Evolutionary conservation across 257 asterid species (phyloP), one percentile per base, ranked within the genome.

Genomic region (Craterostigma plantagineum): DNA sequence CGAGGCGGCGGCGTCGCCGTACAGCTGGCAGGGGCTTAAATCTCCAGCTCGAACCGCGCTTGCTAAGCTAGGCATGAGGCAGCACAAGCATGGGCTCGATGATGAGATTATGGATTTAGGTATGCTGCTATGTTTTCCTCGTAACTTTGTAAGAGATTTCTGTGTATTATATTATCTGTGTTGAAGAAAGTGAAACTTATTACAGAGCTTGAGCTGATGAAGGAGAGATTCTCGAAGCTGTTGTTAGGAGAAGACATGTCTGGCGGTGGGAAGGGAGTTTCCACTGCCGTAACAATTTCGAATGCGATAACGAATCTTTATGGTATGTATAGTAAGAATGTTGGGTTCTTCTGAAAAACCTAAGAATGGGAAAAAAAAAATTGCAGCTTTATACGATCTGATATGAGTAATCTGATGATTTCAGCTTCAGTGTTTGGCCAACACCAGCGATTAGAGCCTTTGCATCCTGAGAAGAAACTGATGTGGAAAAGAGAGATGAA

Each of bases 211-310:
- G 95, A 83, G 52, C 43, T 77, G 91, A 90, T 90, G 95, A 90
- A 79, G 62, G 94, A 90, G 69, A 70, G 86, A 53, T 83, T 79
- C 61, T 75, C 99, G 18, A 72, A 63, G 75, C 66, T 90, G 54
- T 50, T 90, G 45, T 48, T 90, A 10, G 99, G 99, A 14, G 87
- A 79, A 38, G 99, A 90, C 63, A 83, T 83, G 92, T 83, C 95
- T 49, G 99, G 99, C 43, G 50, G 92, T 51, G 99, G 91, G 2
- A 83, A 74, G 65, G 95, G 98, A 0, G 95, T 79, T 2, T 64
- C 71, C 56, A 68, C 84, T 38, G 87, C 94, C 39, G 76, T 77
- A 1, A 60, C 99, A 8, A 75, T 87, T 49, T 87, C 98, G 43
- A 77, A 82, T 62, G 71, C 95, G 46, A 82, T 82, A 15, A 87